Evolutionary conservation across 2,329 filamentous ascomycete species (phyloP).

Genomic region (Fusarium miscanthi): DNA sequence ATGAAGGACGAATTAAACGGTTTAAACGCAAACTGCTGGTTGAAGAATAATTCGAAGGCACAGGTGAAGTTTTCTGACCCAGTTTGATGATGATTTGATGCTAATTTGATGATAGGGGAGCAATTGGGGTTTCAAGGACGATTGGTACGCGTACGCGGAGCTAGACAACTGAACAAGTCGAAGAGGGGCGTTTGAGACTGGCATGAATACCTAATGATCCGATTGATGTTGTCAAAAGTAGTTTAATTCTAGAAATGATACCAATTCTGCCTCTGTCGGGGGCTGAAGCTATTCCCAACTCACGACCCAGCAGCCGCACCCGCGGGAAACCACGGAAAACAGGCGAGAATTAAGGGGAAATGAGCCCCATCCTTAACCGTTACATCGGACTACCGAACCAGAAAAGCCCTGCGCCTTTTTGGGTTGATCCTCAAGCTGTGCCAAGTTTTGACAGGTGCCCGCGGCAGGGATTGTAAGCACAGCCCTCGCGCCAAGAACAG

Average conservation of each 20-base stretch:
- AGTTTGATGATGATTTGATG: rapidly evolving
- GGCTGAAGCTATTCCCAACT: background rate
- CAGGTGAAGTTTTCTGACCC: background rate
- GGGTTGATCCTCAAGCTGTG: background rate
- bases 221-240: background rate
- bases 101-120: slow-evolving; percentile 6
- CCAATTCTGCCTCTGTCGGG: background rate
- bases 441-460: background rate
- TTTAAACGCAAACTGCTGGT: slow-evolving; percentile 23
- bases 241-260: slow-evolving; percentile 3
- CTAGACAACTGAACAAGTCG: background rate
- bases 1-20: background rate
- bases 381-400: background rate
- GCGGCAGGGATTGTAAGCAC: background rate
- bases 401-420: background rate
- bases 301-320: background rate
- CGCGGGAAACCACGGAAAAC: background rate
- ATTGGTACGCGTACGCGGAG: slow-evolving; percentile 23
- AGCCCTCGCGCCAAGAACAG: background rate
- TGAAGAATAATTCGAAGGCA: background rate
- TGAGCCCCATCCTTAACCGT: background rate
- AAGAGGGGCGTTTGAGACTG: no score
- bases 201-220: background rate
- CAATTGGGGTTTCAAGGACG: slow-evolving; percentile 15
- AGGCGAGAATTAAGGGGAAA: background rate